Base-by-base conservation (phyloP, 1,284 basidiomycete genomes). In the Irpex lacteus region DNA sequence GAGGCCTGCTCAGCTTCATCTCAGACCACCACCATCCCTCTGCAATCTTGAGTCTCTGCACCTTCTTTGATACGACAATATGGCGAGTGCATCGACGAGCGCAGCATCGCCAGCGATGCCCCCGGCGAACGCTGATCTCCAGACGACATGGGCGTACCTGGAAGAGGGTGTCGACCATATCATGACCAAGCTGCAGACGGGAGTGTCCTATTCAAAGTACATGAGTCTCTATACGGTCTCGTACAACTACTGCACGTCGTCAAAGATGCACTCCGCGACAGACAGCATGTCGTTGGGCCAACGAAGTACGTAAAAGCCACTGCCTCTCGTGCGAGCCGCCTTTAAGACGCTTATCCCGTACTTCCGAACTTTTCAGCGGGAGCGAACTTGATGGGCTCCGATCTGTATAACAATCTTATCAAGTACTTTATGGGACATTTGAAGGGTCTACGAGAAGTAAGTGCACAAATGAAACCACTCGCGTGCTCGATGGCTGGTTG, bases 241-340 rank as follows among this genome's bases (percentile, higher is more conserved):
- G 7, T 98, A 98, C 84, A 97, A 98, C 80, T 98, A 96, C 75
- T 98, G 96, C 76, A 98, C 95, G 21, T 92, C 89, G 26, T 92
- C 89, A n/a, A 89, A 91, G 73, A 91, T 95, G 87, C 88, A 90
- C 69, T 85, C 82, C 54, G 81, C 81, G 53, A 36, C 55, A 50
- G 87, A 89, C 37, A 62, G 72, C 8, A 78, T 80, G n/a, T 74
- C 77, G 13, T 69, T 82, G 64, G 82, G 82, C 2, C 87, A 85
- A 67, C 80, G 90, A 70, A 87, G 90, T 92, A 70, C 74, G 85
- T 82, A 18, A 52, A 52, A 5, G 9, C 53, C 50, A 60, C 58
- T 26, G 61, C 60, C 8, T 38, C 66, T 59, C 57, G 19, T 52
- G 61, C 63, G 37, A 44, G 19, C 34, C 19, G 60, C 21, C 59